Evolutionary conservation across 2,329 filamentous ascomycete species (phyloP).

Genomic region (Dothidotthia symphoricarpi): DNA sequence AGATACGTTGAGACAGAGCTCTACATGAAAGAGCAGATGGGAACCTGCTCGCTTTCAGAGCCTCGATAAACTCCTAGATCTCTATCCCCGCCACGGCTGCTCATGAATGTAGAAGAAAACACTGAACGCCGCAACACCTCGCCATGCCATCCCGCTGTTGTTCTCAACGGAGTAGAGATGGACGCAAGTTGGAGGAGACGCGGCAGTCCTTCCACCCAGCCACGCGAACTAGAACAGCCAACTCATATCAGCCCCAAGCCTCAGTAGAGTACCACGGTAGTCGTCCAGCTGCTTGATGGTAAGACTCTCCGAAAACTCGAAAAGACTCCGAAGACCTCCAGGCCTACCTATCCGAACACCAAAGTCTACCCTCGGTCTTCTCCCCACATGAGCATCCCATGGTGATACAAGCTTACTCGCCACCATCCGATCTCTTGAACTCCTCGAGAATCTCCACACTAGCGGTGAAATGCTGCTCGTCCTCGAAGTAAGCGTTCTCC

Average conservation of each 20-base stretch:
- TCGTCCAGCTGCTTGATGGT: background rate
- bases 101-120: too few relatives aligned
- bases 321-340: conserved; percentile 3
- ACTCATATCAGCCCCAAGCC: background rate
- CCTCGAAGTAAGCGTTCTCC: conserved; percentile 13
- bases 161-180: too few relatives aligned
- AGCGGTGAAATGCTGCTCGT: conserved; percentile 13
- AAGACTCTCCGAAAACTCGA: background rate
- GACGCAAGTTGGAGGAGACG: too few relatives aligned
- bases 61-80: too few relatives aligned
- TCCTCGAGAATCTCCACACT: conserved; percentile 19
- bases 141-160: too few relatives aligned
- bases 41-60: too few relatives aligned
- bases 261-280: background rate
- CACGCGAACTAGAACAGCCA: too few relatives aligned
- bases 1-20: too few relatives aligned
- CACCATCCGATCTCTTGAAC: conserved; percentile 12
- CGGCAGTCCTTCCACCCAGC: too few relatives aligned
- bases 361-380: background rate
- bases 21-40: too few relatives aligned
- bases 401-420: background rate
- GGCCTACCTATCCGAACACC: conserved; percentile 1
- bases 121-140: too few relatives aligned
- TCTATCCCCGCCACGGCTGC: too few relatives aligned
- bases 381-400: background rate